phyloP scores from a whole-genome alignment of 306 rosid genomes.

The Gynostemma pentaphyllum region DNA sequence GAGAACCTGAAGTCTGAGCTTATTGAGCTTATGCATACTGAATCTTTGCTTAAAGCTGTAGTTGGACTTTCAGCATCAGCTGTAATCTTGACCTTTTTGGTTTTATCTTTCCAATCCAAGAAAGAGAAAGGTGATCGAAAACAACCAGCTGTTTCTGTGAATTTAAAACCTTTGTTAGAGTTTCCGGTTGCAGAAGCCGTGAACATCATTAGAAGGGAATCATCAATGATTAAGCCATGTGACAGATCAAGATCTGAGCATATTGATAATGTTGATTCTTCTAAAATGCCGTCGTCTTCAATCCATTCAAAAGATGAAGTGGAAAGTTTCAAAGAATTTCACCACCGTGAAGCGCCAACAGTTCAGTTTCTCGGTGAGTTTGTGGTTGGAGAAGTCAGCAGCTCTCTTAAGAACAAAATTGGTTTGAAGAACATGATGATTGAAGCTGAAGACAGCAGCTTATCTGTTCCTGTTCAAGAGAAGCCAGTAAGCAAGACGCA shows the following conservation, averaged over 20 bases:
- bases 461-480: slow-evolving; percentile 13
- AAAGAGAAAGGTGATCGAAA: neutral
- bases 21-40: slow-evolving; percentile 3
- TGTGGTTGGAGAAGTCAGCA: slow-evolving; percentile 19
- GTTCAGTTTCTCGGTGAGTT: slow-evolving; percentile 34
- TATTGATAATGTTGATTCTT: neutral
- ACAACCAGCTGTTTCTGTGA: neutral
- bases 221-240: neutral
- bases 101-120: slow-evolving; percentile 1
- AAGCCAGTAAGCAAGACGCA: slow-evolving; percentile 6
- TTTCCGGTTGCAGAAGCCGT: neutral
- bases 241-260: neutral
- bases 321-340: slow-evolving; percentile 6
- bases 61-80: slow-evolving; percentile 15
- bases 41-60: neutral
- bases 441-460: slow-evolving; percentile 21
- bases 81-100: slow-evolving; percentile 6
- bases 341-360: slow-evolving; percentile 17
- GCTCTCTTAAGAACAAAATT: slow-evolving; percentile 12
- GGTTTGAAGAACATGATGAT: slow-evolving; percentile 8
- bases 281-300: slow-evolving; percentile 1
- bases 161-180: neutral
- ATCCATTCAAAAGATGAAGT: slow-evolving; percentile 6
- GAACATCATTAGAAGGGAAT: slow-evolving; percentile 7
- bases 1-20: slow-evolving; percentile 9